These are phyloP conservation scores for Paraurostyla sp. DNA, from an alignment of 73 alveolate species.

Conservation along the genomic window DNA sequence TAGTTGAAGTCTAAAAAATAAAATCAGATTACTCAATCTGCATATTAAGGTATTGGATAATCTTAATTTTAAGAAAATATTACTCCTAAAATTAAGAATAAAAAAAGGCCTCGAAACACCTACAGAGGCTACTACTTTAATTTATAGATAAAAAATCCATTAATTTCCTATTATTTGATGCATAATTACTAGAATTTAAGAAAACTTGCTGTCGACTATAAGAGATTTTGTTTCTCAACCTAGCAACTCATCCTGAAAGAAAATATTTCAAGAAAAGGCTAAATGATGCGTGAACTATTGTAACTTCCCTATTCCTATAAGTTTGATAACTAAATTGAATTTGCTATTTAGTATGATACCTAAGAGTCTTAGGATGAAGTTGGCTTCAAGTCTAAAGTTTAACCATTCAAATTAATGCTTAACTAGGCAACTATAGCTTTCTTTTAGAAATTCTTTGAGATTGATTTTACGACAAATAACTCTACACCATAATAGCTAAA, in stretches of 20 bases:
- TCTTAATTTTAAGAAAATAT: too few relatives aligned
- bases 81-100: neutral
- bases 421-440: constrained; percentile 2
- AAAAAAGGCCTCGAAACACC: neutral
- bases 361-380: neutral
- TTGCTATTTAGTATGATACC: neutral
- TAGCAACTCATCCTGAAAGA: neutral
- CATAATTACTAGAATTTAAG: neutral
- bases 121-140: neutral
- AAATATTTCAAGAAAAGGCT: constrained; percentile 12
- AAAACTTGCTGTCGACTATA: neutral
- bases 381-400: neutral
- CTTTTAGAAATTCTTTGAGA: constrained; percentile 11
- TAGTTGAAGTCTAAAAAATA: neutral
- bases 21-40: too few relatives aligned
- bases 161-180: neutral
- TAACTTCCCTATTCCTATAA: neutral
- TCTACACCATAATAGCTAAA: neutral
- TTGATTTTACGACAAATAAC: neutral
- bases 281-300: neutral
- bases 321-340: constrained; percentile 19
- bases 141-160: neutral
- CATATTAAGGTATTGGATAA: too few relatives aligned
- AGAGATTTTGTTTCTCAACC: neutral
- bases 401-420: constrained; percentile 39